Evolutionary conservation across 169 alveolate species (phyloP), one percentile per base, ranked within the genome.

Genomic region (Cryptosporidium sp.): DNA sequence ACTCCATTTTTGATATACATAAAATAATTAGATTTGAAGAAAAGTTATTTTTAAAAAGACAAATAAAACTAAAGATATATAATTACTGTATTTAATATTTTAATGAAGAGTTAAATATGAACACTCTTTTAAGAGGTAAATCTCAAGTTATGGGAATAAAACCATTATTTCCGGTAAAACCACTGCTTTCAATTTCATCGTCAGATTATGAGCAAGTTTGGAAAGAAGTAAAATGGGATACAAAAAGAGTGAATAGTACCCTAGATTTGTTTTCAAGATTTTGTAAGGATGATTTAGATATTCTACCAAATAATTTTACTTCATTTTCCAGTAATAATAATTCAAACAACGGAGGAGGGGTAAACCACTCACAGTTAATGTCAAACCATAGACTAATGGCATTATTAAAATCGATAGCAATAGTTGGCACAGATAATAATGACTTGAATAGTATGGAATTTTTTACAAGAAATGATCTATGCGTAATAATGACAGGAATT

Each of bases 141-240:
- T 73, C 86, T 52, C 70, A 73, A 26, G 41, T 73, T 23, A 33
- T 37, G 14, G 51, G 59, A 26, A 16, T 73, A 6, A 70, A 16
- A 43, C 65, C 65, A 23, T 3, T 18, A 43, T 41, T 41, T 21
- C 67, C 31, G n/a, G 37, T 29, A 33, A 39, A 4, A 23, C 80
- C 89, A 29, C 33, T 80, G 23, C 31, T 80, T 16, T 62, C 75
- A 21, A 58, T 80, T 59, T 41, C 89, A 3, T 65, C 80, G 5
- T 21, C 48, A 16, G 89, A 80, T 18, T 80, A 62, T 80, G 89
- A 80, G 26, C 69, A 80, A 26, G 45, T 80, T 26, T 80, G 89
- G 89, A 80, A 37, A 39, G 89, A 80, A 31, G 89, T 80, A 5
- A 80, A 62, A 14, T 80, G 89, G 89, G 89, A 80, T 62, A 80